Evolutionary conservation across 2,329 filamentous ascomycete genomes (phyloP).

Genomic region (Fusarium sp.): DNA sequence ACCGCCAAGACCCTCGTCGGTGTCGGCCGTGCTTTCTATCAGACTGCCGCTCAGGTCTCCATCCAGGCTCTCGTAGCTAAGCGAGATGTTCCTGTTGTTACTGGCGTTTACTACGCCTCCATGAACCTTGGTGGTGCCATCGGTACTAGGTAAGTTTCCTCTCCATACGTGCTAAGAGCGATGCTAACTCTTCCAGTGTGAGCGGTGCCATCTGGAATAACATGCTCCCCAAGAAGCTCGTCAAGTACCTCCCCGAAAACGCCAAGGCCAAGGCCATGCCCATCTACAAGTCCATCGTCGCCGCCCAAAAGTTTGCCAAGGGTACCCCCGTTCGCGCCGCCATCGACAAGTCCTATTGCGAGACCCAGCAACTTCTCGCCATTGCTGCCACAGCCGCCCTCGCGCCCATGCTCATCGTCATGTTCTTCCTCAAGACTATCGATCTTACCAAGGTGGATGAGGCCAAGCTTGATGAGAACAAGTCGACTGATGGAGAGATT

Average conservation of each 20-base stretch:
- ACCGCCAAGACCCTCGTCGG: constrained; percentile 50
- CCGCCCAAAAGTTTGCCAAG: constrained; percentile 41
- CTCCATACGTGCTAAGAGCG: fast-evolving
- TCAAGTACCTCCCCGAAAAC: constrained; percentile 33
- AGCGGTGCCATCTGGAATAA: constrained; percentile 53
- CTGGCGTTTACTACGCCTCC: constrained; percentile 50
- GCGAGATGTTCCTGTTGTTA: constrained; percentile 53
- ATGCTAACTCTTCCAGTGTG: constrained; percentile 40
- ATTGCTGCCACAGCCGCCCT: constrained; percentile 42
- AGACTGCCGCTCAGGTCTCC: constrained; percentile 39
- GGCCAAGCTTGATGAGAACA: constrained; percentile 23
- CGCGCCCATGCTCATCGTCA: constrained; percentile 41
- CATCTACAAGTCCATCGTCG: constrained; percentile 48
- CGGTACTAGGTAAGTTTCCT: constrained; percentile 43
- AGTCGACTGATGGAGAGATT: background rate
- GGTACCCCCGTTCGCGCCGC: constrained; percentile 36
- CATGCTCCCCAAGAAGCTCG: constrained; percentile 44
- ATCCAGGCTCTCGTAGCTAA: constrained; percentile 50
- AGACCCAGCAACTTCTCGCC: constrained; percentile 45
- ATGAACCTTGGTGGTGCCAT: constrained; percentile 49
- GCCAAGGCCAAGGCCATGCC: constrained; percentile 38
- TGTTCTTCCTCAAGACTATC: constrained; percentile 44
- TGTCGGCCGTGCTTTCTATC: constrained; percentile 50
- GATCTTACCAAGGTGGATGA: constrained; percentile 36
- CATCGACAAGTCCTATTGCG: constrained; percentile 44